Evolutionary conservation across 129 eudicot genomes (phyloP).

Genomic region (Centrapalus pauciflorus): DNA sequence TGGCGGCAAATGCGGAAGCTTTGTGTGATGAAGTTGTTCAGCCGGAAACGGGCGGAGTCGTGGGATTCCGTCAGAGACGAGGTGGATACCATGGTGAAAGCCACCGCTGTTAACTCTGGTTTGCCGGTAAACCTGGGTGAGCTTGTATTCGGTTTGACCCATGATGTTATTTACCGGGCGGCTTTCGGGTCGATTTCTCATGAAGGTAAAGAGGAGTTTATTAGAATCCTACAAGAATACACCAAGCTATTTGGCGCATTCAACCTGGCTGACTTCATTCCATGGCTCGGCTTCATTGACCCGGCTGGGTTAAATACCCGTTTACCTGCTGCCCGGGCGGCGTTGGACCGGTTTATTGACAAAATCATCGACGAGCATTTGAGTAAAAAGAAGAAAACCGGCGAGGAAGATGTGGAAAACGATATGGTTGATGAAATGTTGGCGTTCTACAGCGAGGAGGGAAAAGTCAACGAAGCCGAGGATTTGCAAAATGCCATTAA

Average conservation of each 20-base stretch:
- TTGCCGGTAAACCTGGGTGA: slow-evolving; percentile 61
- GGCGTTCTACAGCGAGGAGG: slow-evolving; percentile 56
- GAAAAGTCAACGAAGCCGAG: slow-evolving; percentile 43
- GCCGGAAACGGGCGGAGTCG: slow-evolving; percentile 86
- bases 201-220: slow-evolving; percentile 74
- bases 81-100: slow-evolving; percentile 56
- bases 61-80: slow-evolving; percentile 95
- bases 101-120: slow-evolving; percentile 36
- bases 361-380: slow-evolving; percentile 73
- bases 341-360: slow-evolving; percentile 77
- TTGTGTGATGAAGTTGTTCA: slow-evolving; percentile 79
- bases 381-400: slow-evolving; percentile 26
- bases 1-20: slow-evolving; percentile 96
- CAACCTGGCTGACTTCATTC: slow-evolving; percentile 76
- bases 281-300: slow-evolving; percentile 57
- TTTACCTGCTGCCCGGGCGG: slow-evolving; percentile 52
- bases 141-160: slow-evolving; percentile 68
- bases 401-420: slow-evolving; percentile 13
- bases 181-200: slow-evolving; percentile 76
- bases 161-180: slow-evolving; percentile 71
- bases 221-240: slow-evolving; percentile 70
- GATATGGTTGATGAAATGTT: slow-evolving; percentile 92
- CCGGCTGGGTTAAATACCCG: slow-evolving; percentile 68
- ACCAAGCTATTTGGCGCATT: slow-evolving; percentile 89
- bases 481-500: slow-evolving; percentile 56